Evolutionary conservation across 1,284 basidiomycete genomes (phyloP), one percentile per base, ranked within the genome.

Genomic region (Cystobasidiaceae sp.): DNA sequence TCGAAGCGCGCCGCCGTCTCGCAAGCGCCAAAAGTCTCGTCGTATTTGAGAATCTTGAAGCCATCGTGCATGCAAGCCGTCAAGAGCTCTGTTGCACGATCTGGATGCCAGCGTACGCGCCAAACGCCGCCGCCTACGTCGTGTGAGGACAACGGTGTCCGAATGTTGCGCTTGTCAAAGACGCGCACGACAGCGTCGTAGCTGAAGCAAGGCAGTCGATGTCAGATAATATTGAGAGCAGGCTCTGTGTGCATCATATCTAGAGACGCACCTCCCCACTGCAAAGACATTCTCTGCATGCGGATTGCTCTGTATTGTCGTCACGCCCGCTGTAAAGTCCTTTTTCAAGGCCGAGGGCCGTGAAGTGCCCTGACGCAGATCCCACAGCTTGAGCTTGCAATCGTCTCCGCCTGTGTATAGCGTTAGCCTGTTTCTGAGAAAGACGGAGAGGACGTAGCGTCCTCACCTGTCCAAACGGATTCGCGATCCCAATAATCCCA

Each of bases 31-130:
- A 72, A 70, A 23, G 25, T 11, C 30, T 67, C 52, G 5, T 61
- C 76, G 67, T 88, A 83, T 1, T 77, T 79, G 33, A 93, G 77
- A 6, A 93, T 81, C 72, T 93, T 94, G 82, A 92, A 94, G 1
- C 96, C 94, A 69, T 90, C 92, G 74, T 97, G 93, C 96, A 98
- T 99, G 74, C 89, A 90, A 0, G 92, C 96, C 9, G 93, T 85
- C 28, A 97, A 81, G 0, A 98, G 80, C 71, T 93, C 87, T 25
- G 81, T 73, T 2, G 73, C 68, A 0, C 81, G 68, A 0, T 80
- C 82, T 0, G 93, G 91, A 76, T 97, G 92, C 91, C 93, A 98
- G 76, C 96, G 94, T 52, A 92, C 84, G 17, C 96, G 83, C 96
- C 96, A 99, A 11, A 87, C 88, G 1, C 96, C 96, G 2, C 96